A percentile compares a stretch with the other conserved stretches of the same genome.
Evolutionary conservation across 2,329 filamentous ascomycete species (phyloP).

Genomic region (Orbilia javanica): DNA sequence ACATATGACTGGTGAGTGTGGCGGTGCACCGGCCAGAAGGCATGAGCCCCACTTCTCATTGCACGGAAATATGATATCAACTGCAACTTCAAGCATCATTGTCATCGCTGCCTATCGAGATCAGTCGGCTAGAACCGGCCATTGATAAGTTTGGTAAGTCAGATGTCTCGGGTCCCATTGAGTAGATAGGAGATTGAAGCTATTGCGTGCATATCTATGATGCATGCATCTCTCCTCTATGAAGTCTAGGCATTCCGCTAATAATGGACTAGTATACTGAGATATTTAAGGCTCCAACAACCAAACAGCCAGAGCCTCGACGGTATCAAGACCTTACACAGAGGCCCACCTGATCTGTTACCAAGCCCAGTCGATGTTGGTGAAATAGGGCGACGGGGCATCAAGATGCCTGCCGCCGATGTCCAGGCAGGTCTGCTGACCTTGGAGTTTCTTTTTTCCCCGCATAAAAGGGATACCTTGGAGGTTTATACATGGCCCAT

Average conservation of each 20-base stretch:
- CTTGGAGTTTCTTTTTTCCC: conserved; percentile 42
- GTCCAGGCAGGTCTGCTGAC: conserved; percentile 42
- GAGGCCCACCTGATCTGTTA: conserved; percentile 38
- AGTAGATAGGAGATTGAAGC: background rate
- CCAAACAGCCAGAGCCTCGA: conserved; percentile 5
- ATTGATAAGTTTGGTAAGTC: background rate
- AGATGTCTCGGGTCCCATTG: background rate
- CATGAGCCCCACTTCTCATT: background rate
- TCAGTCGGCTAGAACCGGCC: conserved; percentile 25
- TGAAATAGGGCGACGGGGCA: conserved; percentile 32
- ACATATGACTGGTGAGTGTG: conserved; percentile 10
- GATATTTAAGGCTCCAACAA: conserved; percentile 22
- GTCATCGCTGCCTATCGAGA: background rate
- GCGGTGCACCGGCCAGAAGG: conserved; percentile 16
- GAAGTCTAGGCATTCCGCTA: conserved; percentile 4
- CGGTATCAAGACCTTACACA: conserved; percentile 12
- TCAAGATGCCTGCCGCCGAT: conserved; percentile 22
- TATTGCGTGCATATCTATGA: conserved; percentile 11
- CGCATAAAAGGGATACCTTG: conserved; percentile 9
- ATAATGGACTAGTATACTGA: background rate
- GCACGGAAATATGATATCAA: background rate
- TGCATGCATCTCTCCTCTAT: background rate
- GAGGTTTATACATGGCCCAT: background rate
- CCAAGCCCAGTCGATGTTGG: conserved; percentile 26
- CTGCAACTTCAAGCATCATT: conserved; percentile 24